phyloP scores from a whole-genome alignment of 179 eudicot species.

The Beta macrorhiza region DNA sequence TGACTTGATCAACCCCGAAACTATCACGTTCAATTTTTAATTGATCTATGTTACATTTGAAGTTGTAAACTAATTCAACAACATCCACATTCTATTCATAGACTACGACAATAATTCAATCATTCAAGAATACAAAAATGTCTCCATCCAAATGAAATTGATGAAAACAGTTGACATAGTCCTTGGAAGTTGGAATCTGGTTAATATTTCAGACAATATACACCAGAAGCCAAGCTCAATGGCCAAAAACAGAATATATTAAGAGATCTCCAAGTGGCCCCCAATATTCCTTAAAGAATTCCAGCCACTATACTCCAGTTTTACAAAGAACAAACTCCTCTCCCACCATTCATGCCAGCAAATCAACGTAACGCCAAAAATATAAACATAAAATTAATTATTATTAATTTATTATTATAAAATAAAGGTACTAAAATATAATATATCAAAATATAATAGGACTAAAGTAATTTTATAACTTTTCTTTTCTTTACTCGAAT shows the following conservation, averaged over 20 bases:
- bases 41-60: background rate
- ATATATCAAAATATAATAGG: no score
- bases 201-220: slow-evolving; percentile 7
- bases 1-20: background rate
- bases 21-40: background rate
- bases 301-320: slow-evolving; percentile 4
- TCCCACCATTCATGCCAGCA: background rate
- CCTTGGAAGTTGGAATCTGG: background rate
- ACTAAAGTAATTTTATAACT: no score
- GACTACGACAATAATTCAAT: background rate
- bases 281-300: background rate
- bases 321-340: background rate
- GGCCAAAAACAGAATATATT: slow-evolving; percentile 7
- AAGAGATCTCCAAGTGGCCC: slow-evolving; percentile 18
- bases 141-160: background rate
- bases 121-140: background rate
- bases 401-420: no score
- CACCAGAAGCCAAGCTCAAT: slow-evolving; percentile 16
- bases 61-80: background rate
- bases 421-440: no score
- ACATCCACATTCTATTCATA: background rate
- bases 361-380: background rate
- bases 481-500: no score
- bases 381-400: no score
- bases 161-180: background rate